phyloP scores from a whole-genome alignment of 805 yeast species.

The Metschnikowia sp. region DNA sequence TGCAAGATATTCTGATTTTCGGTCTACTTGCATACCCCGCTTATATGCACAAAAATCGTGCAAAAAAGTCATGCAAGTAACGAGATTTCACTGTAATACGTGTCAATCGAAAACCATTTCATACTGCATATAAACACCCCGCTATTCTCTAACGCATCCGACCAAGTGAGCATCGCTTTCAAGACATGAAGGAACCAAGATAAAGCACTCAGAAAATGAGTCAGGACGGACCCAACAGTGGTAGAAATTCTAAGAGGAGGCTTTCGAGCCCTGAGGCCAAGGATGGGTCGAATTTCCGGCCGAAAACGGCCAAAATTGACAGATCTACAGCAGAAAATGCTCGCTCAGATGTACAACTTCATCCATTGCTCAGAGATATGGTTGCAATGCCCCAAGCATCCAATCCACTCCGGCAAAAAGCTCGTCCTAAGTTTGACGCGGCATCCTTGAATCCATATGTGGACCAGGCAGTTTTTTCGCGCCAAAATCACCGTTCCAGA shows the following conservation, averaged over 20 bases:
- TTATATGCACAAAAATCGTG: no score
- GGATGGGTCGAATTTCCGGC: neutral
- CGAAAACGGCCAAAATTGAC: neutral
- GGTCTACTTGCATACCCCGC: no score
- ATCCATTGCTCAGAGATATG: constrained; percentile 34
- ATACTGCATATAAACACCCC: no score
- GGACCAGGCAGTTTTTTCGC: constrained; percentile 20
- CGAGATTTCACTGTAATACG: no score
- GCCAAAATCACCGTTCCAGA: constrained; percentile 19
- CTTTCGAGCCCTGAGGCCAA: neutral
- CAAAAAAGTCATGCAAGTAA: no score
- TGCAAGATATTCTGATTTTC: no score
- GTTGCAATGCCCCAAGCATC: constrained; percentile 26
- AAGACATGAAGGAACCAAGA: no score
- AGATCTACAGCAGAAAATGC: neutral
- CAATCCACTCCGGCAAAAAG: constrained; percentile 29
- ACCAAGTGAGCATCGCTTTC: no score
- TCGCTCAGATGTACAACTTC: constrained; percentile 16
- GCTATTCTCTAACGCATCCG: no score
- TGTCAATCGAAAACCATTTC: no score
- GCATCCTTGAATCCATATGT: constrained; percentile 38
- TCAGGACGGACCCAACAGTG: no score
- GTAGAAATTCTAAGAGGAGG: neutral
- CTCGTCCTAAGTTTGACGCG: constrained; percentile 30
- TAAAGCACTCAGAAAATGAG: no score